Percentiles rank a stretch among this genome's conserved stretches.
Conservation (phyloP, 2,329 filamentous ascomycete genomes). For the Gyromitra esculenta region DNA sequence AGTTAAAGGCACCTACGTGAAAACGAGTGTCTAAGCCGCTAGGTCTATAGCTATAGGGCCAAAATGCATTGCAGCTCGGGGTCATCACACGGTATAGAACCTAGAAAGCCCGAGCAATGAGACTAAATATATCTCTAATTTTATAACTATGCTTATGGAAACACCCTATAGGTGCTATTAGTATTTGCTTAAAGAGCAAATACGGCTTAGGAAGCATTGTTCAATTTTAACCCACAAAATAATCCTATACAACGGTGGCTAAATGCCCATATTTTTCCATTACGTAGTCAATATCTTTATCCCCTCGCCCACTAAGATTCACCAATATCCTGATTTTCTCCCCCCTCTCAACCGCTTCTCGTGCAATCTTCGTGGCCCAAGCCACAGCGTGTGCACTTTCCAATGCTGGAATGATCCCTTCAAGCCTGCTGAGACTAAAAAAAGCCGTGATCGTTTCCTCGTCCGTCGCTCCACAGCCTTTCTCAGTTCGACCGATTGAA, state of each 20-base stretch:
- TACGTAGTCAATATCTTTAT: conserved; percentile 52
- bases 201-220: not conserved
- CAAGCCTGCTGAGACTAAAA: conserved; percentile 53
- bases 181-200: not conserved
- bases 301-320: conserved; percentile 49
- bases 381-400: conserved; percentile 50
- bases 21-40: no score
- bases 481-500: conserved; percentile 52
- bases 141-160: not conserved
- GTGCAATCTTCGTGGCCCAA: conserved; percentile 46
- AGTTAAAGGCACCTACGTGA: no score
- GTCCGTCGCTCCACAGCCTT: conserved; percentile 51
- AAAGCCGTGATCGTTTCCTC: conserved; percentile 56
- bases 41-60: no score
- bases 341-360: conserved; percentile 31
- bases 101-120: not conserved
- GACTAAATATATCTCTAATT: not conserved
- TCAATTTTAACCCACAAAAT: no score
- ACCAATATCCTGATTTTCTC: conserved; percentile 40
- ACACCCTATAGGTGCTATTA: no score
- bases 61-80: no score
- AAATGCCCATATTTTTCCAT: conserved; percentile 46
- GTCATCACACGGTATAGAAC: not conserved
- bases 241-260: conserved; percentile 20
- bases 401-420: conserved; percentile 54